phyloP scores from a whole-genome alignment of 1,284 basidiomycete species.

The Vanrija humicola region DNA sequence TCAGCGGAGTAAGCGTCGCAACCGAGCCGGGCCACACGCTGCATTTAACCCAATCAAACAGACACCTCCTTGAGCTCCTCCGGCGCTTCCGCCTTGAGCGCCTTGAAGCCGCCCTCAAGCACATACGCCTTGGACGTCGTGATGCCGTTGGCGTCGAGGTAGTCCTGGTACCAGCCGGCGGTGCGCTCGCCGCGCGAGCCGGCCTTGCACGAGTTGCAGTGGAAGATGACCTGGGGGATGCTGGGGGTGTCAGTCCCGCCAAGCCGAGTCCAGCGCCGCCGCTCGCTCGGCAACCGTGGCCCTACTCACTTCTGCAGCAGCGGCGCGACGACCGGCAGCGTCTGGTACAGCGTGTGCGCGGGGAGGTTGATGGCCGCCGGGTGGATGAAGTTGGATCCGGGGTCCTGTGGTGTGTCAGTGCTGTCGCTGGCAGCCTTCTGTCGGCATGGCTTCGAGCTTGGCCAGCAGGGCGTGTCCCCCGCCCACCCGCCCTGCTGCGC shows the following conservation, averaged over 20 bases:
- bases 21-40: no score
- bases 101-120: conserved; percentile 40
- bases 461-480: not conserved
- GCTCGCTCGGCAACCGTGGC: not conserved
- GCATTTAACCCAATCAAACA: no score
- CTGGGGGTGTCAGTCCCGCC: conserved; percentile 1
- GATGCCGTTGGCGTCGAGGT: conserved; percentile 20
- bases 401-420: conserved; percentile 12
- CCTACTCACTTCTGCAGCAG: conserved; percentile 20
- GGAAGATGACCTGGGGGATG: conserved; percentile 36
- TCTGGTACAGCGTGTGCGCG: conserved; percentile 35
- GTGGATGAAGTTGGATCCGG: conserved; percentile 16
- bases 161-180: conserved; percentile 44
- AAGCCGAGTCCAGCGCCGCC: no score
- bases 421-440: no score
- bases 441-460: not conserved
- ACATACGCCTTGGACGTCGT: conserved; percentile 21
- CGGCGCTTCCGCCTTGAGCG: not conserved
- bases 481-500: not conserved
- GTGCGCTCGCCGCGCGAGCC: conserved; percentile 36
- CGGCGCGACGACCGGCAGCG: conserved; percentile 17
- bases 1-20: no score
- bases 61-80: no score
- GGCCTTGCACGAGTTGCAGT: conserved; percentile 34
- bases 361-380: conserved; percentile 37